Percentiles rank a stretch among this genome's conserved stretches.
phyloP scores from a whole-genome alignment of 2,329 filamentous ascomycete species.

The Shiraia sp. region DNA sequence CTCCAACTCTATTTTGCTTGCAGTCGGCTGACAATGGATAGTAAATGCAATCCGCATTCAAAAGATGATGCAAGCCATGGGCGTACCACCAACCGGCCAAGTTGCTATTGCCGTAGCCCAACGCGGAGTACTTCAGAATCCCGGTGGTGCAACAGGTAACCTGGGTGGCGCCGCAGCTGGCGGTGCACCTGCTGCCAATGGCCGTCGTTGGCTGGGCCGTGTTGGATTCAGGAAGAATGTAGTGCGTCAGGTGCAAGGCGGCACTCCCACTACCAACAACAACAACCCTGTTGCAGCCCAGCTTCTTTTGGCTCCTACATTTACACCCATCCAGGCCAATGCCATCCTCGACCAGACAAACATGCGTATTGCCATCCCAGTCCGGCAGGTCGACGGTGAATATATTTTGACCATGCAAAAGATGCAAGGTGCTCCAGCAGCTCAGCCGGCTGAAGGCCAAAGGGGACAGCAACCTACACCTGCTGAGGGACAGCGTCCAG shows the following conservation, averaged over 20 bases:
- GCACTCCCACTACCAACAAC: slow-evolving; percentile 34
- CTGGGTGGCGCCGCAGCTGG: slow-evolving; percentile 27
- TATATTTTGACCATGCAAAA: slow-evolving; percentile 41
- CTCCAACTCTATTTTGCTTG: too few species aligned
- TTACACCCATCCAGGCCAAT: slow-evolving; percentile 40
- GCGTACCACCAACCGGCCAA: slow-evolving; percentile 34
- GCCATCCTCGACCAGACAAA: slow-evolving; percentile 41
- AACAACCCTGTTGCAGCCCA: slow-evolving; percentile 40
- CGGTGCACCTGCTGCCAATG: slow-evolving; percentile 2
- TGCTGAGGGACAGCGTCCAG: slow-evolving; percentile 7
- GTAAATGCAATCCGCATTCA: slow-evolving; percentile 43
- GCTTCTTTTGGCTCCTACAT: slow-evolving; percentile 42
- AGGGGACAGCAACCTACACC: slow-evolving; percentile 7
- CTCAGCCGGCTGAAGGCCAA: slow-evolving; percentile 12
- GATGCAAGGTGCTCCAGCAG: slow-evolving; percentile 18
- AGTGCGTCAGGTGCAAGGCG: slow-evolving; percentile 21
- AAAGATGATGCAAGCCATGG: slow-evolving; percentile 41
- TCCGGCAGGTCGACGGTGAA: slow-evolving; percentile 42
- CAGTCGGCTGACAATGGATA: slow-evolving; percentile 16
- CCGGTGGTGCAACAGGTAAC: slow-evolving; percentile 39
- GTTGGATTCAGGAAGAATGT: slow-evolving; percentile 28
- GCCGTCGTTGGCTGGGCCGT: slow-evolving; percentile 26
- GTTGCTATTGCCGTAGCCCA: slow-evolving; percentile 43
- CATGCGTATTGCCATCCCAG: slow-evolving; percentile 42
- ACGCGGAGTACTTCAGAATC: slow-evolving; percentile 41